Evolutionary conservation across 805 yeast genomes (phyloP), one percentile per base, ranked within the genome.

Genomic region (Myxozyma mucilagina): DNA sequence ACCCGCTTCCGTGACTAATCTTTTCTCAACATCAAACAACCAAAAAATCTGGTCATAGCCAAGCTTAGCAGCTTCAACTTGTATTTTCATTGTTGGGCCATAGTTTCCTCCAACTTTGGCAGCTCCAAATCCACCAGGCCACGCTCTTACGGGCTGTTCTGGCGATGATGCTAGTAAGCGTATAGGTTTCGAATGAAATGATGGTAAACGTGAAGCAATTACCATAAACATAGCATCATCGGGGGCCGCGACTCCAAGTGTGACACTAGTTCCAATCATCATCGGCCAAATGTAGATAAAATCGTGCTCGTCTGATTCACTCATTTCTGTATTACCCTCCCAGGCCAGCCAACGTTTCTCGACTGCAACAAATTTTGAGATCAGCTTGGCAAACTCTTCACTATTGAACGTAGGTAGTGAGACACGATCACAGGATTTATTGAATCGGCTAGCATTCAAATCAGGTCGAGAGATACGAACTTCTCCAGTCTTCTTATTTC

Each of bases 71-170:
- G 83, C 82, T 66, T 76, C 78, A 62, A 71, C 69, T 68, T 78
- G 80, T 16, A 82, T 79, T 68, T 72, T 71, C 63, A 80, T 72
- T 64, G 83, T 79, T 47, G 84, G 83, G 13, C 83, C 84, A 67
- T 82, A 82, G 74, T 81, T 81, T 60, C 84, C 84, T 65, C 84
- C 85, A 68, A 81, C 76, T 69, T 81, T 81, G 63, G 75, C 76
- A 74, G 78, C 72, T 66, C 85, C 85, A 66, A 76, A 78, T 66
- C 84, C 85, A 56, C 83, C 83, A 49, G 84, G 84, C 84, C 84
- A 81, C 18, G 84, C 84, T 73, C 84, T 78, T 43, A 81, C 82
- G 18, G 63, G 36, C 16, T 53, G 59, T 36, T 80, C 79, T 53
- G 80, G 77, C 62, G 79, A 78, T 29, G 84, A 78, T 61, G 82